Evolutionary conservation across 2,329 filamentous ascomycete species (phyloP).

Genomic region (Dothistroma pini): DNA sequence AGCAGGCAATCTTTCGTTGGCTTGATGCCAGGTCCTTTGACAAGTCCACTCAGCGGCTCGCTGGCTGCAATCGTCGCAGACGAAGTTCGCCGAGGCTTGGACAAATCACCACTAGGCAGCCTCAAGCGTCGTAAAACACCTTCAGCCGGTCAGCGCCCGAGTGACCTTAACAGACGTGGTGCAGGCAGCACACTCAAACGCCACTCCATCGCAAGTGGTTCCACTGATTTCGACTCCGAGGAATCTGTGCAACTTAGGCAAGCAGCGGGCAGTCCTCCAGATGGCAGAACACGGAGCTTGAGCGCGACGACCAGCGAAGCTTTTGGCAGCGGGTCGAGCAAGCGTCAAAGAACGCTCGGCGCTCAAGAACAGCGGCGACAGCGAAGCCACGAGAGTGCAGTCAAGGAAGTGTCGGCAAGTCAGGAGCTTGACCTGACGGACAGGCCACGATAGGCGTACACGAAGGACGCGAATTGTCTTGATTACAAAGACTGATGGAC

Average conservation of each 20-base stretch:
- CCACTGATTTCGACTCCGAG: slow-evolving; percentile 25
- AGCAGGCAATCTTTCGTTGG: slow-evolving; percentile 50
- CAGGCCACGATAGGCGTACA: too few relatives aligned
- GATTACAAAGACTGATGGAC: too few relatives aligned
- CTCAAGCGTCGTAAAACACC: slow-evolving; percentile 15
- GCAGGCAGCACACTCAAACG: slow-evolving; percentile 17
- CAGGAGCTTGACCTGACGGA: background rate
- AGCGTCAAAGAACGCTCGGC: slow-evolving; percentile 13
- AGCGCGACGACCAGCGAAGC: slow-evolving; percentile 29
- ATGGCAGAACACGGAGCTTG: slow-evolving; percentile 22
- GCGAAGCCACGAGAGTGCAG: background rate
- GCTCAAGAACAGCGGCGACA: slow-evolving; percentile 2
- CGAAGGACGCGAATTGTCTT: background rate
- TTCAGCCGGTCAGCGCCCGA: slow-evolving; percentile 11
- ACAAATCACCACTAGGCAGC: slow-evolving; percentile 22
- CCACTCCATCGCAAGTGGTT: slow-evolving; percentile 28
- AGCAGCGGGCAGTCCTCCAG: slow-evolving; percentile 16
- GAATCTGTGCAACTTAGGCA: slow-evolving; percentile 15
- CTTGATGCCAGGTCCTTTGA: slow-evolving; percentile 57
- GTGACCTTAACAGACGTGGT: slow-evolving; percentile 2
- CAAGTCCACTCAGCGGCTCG: slow-evolving; percentile 57
- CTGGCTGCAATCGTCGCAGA: slow-evolving; percentile 64
- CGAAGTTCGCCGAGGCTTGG: slow-evolving; percentile 56
- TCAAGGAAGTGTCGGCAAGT: background rate
- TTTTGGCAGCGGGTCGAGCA: slow-evolving; percentile 17